These are phyloP conservation scores for Mycena vitilis DNA, from an alignment of 768 basidiomycete genomes.

Conservation along the genomic window DNA sequence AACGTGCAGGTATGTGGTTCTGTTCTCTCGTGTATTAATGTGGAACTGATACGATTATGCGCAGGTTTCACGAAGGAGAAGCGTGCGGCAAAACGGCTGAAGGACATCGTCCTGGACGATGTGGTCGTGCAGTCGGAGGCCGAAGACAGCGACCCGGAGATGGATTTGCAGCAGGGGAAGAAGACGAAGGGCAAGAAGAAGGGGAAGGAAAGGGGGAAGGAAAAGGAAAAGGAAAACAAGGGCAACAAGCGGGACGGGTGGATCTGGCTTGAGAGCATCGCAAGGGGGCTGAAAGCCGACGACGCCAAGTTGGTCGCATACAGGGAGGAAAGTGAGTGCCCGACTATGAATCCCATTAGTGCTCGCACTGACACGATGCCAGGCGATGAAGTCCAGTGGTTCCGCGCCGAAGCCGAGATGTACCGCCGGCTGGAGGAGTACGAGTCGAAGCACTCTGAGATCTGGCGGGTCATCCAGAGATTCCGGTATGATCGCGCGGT, in stretches of 20 bases:
- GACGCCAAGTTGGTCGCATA: constrained; percentile 15
- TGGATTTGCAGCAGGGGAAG: background rate
- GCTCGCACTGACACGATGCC: background rate
- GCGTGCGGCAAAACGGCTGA: constrained; percentile 15
- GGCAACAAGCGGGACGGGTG: constrained; percentile 24
- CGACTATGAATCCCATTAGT: background rate
- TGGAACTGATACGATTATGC: background rate
- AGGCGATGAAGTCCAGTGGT: constrained; percentile 22
- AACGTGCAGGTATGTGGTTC: constrained; percentile 1
- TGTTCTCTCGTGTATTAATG: background rate
- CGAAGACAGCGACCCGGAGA: constrained; percentile 10
- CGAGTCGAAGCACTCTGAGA: constrained; percentile 21
- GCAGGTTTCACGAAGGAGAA: constrained; percentile 12
- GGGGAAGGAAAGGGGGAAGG: background rate
- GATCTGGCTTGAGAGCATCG: constrained; percentile 22
- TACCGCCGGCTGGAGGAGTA: constrained; percentile 9
- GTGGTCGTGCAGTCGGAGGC: constrained; percentile 10
- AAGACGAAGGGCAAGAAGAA: background rate
- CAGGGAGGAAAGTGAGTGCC: constrained; percentile 27
- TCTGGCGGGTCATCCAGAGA: constrained; percentile 13
- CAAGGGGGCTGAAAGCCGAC: background rate
- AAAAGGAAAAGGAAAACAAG: background rate
- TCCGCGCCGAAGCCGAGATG: constrained; percentile 11
- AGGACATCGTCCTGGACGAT: constrained; percentile 21
- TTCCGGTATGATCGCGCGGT: constrained; percentile 10